A percentile compares a stretch with the other conserved stretches of the same genome.
Conservation (phyloP, 2,329 filamentous ascomycete genomes). For the Verticillium klebahnii region DNA sequence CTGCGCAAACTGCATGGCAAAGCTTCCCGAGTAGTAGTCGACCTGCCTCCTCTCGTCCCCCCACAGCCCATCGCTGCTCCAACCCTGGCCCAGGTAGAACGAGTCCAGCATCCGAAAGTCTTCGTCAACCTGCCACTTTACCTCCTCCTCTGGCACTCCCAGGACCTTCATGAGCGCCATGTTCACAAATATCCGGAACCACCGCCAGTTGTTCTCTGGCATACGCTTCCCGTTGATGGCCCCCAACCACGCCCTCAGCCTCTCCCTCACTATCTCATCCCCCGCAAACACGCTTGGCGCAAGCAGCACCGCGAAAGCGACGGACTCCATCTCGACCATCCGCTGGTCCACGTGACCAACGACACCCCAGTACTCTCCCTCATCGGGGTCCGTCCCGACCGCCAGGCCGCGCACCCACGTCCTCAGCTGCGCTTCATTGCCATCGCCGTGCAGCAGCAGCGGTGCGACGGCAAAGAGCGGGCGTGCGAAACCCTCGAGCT, state of each 20-base stretch:
- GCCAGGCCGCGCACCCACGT: slow-evolving; percentile 16
- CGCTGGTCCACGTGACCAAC: slow-evolving; percentile 34
- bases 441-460: slow-evolving; percentile 18
- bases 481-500: slow-evolving; percentile 30
- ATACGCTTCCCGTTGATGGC: slow-evolving; percentile 33
- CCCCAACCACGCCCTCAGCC: slow-evolving; percentile 28
- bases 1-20: slow-evolving; percentile 40
- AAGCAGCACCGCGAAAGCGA: slow-evolving; percentile 34
- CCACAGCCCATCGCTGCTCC: slow-evolving; percentile 37
- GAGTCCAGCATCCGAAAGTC: slow-evolving; percentile 33
- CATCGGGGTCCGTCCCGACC: slow-evolving; percentile 15
- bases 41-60: slow-evolving; percentile 26
- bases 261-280: slow-evolving; percentile 16
- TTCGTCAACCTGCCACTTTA: not conserved
- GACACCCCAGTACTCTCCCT: slow-evolving; percentile 33
- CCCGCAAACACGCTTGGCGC: slow-evolving; percentile 25
- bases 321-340: slow-evolving; percentile 42
- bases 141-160: slow-evolving; percentile 11
- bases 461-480: slow-evolving; percentile 15
- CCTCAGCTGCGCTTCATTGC: slow-evolving; percentile 1
- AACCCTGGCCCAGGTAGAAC: slow-evolving; percentile 34
- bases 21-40: slow-evolving; percentile 42
- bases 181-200: slow-evolving; percentile 39
- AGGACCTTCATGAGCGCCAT: slow-evolving; percentile 31
- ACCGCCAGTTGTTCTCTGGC: slow-evolving; percentile 38